Percentiles rank a stretch among this genome's conserved stretches.
Evolutionary conservation across 768 basidiomycete genomes (phyloP).

Genomic region (Auricularia sp.): DNA sequence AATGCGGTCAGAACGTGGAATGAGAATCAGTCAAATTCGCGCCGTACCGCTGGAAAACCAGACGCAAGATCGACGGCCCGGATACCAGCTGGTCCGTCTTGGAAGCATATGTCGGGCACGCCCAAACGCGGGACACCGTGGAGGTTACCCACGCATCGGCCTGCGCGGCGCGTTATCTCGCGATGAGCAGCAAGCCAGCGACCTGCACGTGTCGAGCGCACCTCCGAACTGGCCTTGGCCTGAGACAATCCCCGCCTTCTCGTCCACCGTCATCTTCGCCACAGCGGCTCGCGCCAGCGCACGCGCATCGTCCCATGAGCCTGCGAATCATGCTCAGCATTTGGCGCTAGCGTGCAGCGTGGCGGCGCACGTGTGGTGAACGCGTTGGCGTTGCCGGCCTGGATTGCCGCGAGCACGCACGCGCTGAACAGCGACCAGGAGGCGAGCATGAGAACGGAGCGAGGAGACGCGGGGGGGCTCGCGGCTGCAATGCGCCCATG

Average conservation of each 20-base stretch:
- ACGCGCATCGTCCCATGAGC: slow-evolving; percentile 49
- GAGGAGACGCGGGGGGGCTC: neutral
- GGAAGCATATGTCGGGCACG: slow-evolving; percentile 54
- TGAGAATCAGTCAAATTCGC: neutral
- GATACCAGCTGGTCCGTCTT: slow-evolving; percentile 72
- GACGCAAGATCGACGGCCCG: slow-evolving; percentile 64
- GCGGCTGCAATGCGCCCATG: neutral
- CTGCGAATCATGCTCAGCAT: neutral
- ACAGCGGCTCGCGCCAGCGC: slow-evolving; percentile 48
- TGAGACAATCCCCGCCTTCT: slow-evolving; percentile 3
- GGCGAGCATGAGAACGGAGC: neutral
- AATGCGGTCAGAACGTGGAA: neutral
- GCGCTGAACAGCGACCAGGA: neutral
- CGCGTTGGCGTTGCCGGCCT: neutral
- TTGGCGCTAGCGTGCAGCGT: neutral
- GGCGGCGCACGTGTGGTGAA: neutral
- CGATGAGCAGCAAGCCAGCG: slow-evolving; percentile 24
- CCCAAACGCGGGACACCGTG: neutral
- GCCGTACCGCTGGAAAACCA: slow-evolving; percentile 55
- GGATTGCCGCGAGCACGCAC: neutral
- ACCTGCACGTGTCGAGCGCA: neutral
- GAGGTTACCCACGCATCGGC: slow-evolving; percentile 63
- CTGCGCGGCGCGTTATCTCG: slow-evolving; percentile 49
- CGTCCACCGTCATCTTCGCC: slow-evolving; percentile 13
- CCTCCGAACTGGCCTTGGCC: neutral